Evolutionary conservation across 495 filamentous ascomycete species (phyloP).

Genomic region (Neurospora sp.): DNA sequence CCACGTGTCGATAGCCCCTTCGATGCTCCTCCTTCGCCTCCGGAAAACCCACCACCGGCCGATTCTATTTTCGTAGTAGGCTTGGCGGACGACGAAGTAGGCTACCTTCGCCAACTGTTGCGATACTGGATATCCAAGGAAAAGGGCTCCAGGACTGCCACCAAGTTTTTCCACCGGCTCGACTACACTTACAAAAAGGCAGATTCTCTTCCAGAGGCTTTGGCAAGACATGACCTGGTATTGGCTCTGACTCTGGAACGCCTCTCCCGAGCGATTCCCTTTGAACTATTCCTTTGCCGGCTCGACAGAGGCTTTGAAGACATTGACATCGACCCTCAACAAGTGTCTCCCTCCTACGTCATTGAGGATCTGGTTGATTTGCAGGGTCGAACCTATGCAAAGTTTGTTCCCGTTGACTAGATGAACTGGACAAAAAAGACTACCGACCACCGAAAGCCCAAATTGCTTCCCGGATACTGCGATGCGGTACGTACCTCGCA

Average conservation of each 20-base stretch:
- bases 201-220: not conserved
- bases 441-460: too few relatives aligned
- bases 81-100: too few relatives aligned
- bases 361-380: constrained; percentile 2
- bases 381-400: constrained; percentile 1
- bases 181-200: constrained; percentile 1
- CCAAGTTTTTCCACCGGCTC: constrained; percentile 9
- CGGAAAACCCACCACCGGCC: too few relatives aligned
- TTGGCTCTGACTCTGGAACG: constrained; percentile 1
- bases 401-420: constrained; percentile 3
- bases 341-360: constrained; percentile 1
- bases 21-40: too few relatives aligned
- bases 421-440: not conserved
- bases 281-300: constrained; percentile 11
- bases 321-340: not conserved
- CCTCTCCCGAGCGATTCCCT: not conserved
- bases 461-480: too few relatives aligned
- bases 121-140: constrained; percentile 4
- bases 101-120: constrained; percentile 2
- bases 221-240: not conserved
- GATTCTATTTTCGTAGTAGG: too few relatives aligned
- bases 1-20: too few relatives aligned
- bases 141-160: constrained; percentile 1
- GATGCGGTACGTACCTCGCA: too few relatives aligned
- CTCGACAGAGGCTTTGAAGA: constrained; percentile 1